Conservation (phyloP, 2,329 filamentous ascomycete genomes). For the Fusarium siculi region DNA sequence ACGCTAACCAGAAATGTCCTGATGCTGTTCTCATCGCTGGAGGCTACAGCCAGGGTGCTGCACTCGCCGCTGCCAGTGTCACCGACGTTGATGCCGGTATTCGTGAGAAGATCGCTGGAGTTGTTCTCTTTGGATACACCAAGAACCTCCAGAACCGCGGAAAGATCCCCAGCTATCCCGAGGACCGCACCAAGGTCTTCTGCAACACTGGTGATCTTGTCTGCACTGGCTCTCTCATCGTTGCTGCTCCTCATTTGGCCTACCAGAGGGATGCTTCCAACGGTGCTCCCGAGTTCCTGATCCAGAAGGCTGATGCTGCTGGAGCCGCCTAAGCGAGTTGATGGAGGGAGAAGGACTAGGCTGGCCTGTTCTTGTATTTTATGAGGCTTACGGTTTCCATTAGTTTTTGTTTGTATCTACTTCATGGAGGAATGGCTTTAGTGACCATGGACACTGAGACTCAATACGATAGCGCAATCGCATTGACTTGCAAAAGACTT, state of each 20-base stretch:
- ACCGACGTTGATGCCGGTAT: conserved; percentile 46
- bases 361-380: conserved; percentile 13
- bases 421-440: background rate
- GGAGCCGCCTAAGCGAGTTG: background rate
- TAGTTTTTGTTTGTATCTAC: background rate
- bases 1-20: conserved; percentile 56
- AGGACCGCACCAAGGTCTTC: conserved; percentile 50
- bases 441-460: background rate
- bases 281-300: conserved; percentile 24
- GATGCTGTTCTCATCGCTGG: conserved; percentile 55
- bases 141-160: conserved; percentile 56
- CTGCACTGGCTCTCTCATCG: conserved; percentile 50
- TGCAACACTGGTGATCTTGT: conserved; percentile 52
- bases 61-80: conserved; percentile 55
- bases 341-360: background rate
- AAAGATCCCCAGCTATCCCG: conserved; percentile 52
- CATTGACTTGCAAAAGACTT: background rate
- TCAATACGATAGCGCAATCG: background rate
- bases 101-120: conserved; percentile 50
- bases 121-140: conserved; percentile 55
- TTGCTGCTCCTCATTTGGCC: conserved; percentile 23
- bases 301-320: conserved; percentile 28
- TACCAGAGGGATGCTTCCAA: conserved; percentile 17
- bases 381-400: background rate
- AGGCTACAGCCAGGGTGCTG: conserved; percentile 56